Base-by-base conservation (phyloP, 495 filamentous ascomycete genomes). In the Lophiotrema nucula region DNA sequence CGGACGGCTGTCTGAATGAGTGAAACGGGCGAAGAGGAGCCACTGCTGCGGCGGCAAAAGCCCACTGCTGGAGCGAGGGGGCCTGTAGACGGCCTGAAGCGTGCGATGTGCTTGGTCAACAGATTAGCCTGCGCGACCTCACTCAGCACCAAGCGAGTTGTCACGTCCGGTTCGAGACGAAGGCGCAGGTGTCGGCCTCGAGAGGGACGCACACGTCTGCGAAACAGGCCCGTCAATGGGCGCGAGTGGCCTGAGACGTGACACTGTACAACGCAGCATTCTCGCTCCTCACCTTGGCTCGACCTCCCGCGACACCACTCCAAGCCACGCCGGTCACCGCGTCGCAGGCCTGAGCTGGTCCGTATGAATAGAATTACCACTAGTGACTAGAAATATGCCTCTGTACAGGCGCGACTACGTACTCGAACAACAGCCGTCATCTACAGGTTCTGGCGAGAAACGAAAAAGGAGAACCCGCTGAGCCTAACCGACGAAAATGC, bases 121-220 rank as follows among this genome's bases (percentile, higher is more conserved):
- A n/a, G n/a, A 47, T 23, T 24, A 23, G 19, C 24, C 44, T 47
- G 44, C 18, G 23, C 10, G 8, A 47, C 44, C 16, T 23, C 10
- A 23, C 15, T 19, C 47, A 31, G 24, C 47, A 24, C 24, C 47
- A 50, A 50, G 47, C 47, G 47, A 50, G 47, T 22, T 44, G 51
- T 45, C 51, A 55, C 5, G 24, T 33, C 51, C 51, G 2, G 2
- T 55, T 55, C 23, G 8, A 47, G 44, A 22, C 15, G 18, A 26
- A 47, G 26, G 44, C 23, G 44, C 44, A 47, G 44, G 16, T 43
- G 39, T 43, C 39, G 39, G 39, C 39, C 39, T n/a, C n/a, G n/a
- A n/a, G n/a, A n/a, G n/a, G n/a, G n/a, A n/a, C n/a, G n/a, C n/a
- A n/a, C n/a, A n/a, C n/a, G n/a, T n/a, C n/a, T n/a, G n/a, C n/a